A percentile compares a stretch with the other conserved stretches of the same genome.
phyloP scores from a whole-genome alignment of 768 basidiomycete genomes.

The Panaeolus cyanescens region DNA sequence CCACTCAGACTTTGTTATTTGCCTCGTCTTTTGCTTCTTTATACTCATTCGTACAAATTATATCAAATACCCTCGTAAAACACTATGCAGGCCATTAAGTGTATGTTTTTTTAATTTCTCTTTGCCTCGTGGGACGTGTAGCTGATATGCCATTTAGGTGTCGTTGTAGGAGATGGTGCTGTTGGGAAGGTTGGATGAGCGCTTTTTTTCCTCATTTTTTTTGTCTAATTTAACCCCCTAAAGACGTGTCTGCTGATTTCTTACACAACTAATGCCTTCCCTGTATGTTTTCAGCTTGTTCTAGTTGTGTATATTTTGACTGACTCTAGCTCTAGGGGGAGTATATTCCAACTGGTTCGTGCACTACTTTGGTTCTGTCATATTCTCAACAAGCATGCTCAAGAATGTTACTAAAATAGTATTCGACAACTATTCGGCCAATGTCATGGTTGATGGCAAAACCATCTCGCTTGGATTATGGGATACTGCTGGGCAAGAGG shows the following conservation, averaged over 20 bases:
- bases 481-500: conserved; percentile 99
- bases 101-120: conserved; percentile 40
- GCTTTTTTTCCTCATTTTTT: conserved; percentile 7
- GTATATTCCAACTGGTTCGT: conserved; percentile 91
- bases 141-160: conserved; percentile 61
- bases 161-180: conserved; percentile 98
- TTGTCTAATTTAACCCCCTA: conserved; percentile 17
- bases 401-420: conserved; percentile 46
- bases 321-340: conserved; percentile 66
- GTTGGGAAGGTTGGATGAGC: conserved; percentile 83
- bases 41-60: conserved; percentile 21
- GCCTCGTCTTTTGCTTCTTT: conserved; percentile 19
- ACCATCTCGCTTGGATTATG: conserved; percentile 97
- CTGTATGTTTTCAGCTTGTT: conserved; percentile 52
- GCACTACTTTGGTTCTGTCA: neutral
- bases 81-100: conserved; percentile 91
- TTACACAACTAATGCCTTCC: conserved; percentile 98
- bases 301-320: conserved; percentile 7
- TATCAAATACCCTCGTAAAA: conserved; percentile 20
- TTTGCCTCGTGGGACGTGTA: conserved; percentile 13
- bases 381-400: neutral
- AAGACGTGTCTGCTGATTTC: conserved; percentile 99
- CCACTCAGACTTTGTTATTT: conserved; percentile 6
- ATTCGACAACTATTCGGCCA: conserved; percentile 98
- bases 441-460: conserved; percentile 99